Evolutionary conservation across 2,329 filamentous ascomycete species (phyloP).

Genomic region (Neocatenulostroma microsporum): DNA sequence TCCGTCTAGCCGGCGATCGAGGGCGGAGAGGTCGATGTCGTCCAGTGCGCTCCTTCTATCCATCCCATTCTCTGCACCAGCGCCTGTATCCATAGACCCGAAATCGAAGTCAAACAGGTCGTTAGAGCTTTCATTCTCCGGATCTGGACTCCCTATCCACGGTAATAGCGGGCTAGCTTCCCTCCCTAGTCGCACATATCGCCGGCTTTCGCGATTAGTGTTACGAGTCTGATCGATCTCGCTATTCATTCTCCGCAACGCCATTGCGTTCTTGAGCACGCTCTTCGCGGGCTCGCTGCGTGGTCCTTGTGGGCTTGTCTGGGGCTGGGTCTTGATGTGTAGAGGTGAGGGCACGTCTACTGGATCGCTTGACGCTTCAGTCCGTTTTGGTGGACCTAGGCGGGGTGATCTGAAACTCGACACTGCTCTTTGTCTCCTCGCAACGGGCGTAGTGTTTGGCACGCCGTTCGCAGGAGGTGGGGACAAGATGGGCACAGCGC

Average conservation of each 20-base stretch:
- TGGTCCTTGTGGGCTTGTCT: slow-evolving; percentile 6
- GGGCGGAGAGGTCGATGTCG: slow-evolving; percentile 18
- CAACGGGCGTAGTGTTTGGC: slow-evolving; percentile 4
- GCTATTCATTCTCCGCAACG: slow-evolving; percentile 38
- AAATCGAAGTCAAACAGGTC: slow-evolving; percentile 23
- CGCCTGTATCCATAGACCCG: slow-evolving; percentile 6
- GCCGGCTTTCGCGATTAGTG: slow-evolving; percentile 25
- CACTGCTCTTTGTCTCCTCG: slow-evolving; percentile 4
- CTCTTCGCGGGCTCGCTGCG: slow-evolving; percentile 27
- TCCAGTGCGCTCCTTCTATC: slow-evolving; percentile 18
- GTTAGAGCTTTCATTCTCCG: slow-evolving; percentile 9
- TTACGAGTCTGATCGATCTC: slow-evolving; percentile 23
- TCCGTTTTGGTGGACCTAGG: neutral
- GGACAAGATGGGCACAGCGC: slow-evolving; percentile 19
- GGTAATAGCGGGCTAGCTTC: slow-evolving; percentile 31
- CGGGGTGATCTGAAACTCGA: slow-evolving; percentile 2
- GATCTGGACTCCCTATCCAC: slow-evolving; percentile 16
- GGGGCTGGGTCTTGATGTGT: neutral
- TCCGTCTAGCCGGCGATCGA: slow-evolving; percentile 20
- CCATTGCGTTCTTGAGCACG: slow-evolving; percentile 33
- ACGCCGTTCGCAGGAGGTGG: slow-evolving; percentile 13
- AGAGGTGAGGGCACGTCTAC: slow-evolving; percentile 1
- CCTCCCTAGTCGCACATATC: slow-evolving; percentile 35
- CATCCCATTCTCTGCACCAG: slow-evolving; percentile 4
- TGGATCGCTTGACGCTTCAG: neutral